A percentile compares a stretch with the other conserved stretches of the same genome.
Conservation (phyloP, 1,284 basidiomycete genomes). For the Puccinia coronata region DNA sequence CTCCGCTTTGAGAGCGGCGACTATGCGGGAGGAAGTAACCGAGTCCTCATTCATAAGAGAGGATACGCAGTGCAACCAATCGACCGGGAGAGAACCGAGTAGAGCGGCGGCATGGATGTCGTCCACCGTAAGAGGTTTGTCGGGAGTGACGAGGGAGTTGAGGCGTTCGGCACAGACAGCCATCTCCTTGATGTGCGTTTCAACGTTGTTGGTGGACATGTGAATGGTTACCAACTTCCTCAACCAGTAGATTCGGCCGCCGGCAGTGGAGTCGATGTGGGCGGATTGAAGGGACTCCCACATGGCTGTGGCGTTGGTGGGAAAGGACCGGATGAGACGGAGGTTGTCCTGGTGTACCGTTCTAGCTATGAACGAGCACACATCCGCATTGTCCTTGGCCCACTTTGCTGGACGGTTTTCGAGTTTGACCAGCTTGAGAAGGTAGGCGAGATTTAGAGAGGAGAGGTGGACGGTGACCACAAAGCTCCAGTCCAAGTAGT, state of each 20-base stretch:
- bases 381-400: background rate
- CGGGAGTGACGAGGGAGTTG: background rate
- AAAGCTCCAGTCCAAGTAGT: conserved; percentile 20
- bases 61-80: conserved; percentile 18
- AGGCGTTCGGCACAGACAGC: background rate
- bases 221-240: background rate
- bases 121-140: background rate
- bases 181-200: background rate
- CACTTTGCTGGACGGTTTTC: background rate
- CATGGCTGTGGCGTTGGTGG: background rate
- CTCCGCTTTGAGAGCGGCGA: background rate
- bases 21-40: background rate
- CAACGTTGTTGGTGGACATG: background rate
- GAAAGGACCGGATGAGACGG: background rate
- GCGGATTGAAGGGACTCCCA: background rate
- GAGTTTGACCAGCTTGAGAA: background rate
- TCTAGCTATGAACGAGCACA: conserved; percentile 1
- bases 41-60: conserved; percentile 16
- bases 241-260: conserved; percentile 5
- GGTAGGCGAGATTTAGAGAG: background rate
- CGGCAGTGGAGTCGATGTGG: background rate
- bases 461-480: background rate
- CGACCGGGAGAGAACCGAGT: background rate
- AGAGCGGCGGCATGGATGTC: background rate
- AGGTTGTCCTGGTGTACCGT: background rate